Evolutionary conservation across 345 rosid genomes (phyloP).

Genomic region (Luvunga scandens): DNA sequence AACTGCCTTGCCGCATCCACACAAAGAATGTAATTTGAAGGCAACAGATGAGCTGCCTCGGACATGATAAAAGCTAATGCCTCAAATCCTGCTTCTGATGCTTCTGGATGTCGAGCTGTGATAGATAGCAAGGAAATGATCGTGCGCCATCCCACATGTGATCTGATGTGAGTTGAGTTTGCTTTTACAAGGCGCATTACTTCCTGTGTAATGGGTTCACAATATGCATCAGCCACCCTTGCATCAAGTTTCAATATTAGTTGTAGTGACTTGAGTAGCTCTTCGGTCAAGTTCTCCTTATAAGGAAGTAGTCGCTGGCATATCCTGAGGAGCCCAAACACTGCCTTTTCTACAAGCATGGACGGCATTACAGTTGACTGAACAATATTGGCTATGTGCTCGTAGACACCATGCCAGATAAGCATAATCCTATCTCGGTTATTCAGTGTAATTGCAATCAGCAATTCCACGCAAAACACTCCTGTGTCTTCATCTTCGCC

Average conservation of each 20-base stretch:
- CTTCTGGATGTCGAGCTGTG: constrained; percentile 81
- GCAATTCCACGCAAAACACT: constrained; percentile 67
- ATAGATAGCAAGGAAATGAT: constrained; percentile 63
- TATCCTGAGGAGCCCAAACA: constrained; percentile 67
- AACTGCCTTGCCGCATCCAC: constrained; percentile 78
- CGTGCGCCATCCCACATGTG: constrained; percentile 64
- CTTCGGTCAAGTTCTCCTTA: constrained; percentile 71
- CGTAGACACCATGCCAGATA: constrained; percentile 65
- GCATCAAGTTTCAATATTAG: constrained; percentile 78
- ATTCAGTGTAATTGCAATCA: constrained; percentile 59
- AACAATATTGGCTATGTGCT: constrained; percentile 58
- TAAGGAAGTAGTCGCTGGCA: constrained; percentile 76
- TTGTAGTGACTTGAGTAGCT: constrained; percentile 66
- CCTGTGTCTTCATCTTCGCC: constrained; percentile 50
- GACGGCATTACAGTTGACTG: constrained; percentile 61
- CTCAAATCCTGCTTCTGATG: constrained; percentile 67
- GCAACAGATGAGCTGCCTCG: constrained; percentile 58
- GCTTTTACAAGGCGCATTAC: constrained; percentile 68
- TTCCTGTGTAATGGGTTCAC: constrained; percentile 73
- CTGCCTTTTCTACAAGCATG: constrained; percentile 61
- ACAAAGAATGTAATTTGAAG: constrained; percentile 63
- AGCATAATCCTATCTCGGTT: constrained; percentile 73
- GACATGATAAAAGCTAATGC: constrained; percentile 60
- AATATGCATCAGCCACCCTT: constrained; percentile 72
- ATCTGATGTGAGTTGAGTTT: constrained; percentile 66